Base-by-base conservation (phyloP, 345 rosid species). In the Citrus unshiu region DNA sequence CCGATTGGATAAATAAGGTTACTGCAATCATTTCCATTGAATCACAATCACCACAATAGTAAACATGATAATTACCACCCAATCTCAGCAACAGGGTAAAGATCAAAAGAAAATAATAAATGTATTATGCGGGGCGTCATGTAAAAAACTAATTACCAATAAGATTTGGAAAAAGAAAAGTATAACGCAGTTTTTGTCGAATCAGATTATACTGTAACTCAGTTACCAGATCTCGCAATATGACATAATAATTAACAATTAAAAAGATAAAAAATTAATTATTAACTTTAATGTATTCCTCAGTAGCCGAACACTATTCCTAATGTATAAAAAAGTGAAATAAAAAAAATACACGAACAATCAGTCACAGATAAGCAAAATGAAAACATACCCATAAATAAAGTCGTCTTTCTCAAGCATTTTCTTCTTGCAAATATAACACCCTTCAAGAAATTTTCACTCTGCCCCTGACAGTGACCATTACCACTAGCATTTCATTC, bases 301-400 rank as follows among this genome's bases (percentile, higher is more conserved):
- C 59, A 25, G 59, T 7, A 60, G 61, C 63, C 58, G 22, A 78
- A 68, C 80, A 67, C 37, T 2, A 13, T 46, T 29, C 73, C 27
- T 5, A 25, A 46, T 13, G 18, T 13, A 25, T 37, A 13, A 58
- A 51, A 6, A 68, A 7, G 32, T 8, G 37, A 46, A 46, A 43
- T 10, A 39, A 46, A 46, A 30, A 37, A 32, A 57, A 24, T 58
- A 65, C 43, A 34, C 16, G 13, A 29, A 56, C 13, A 25, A 58
- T n/a, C 49, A 4, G 69, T 49, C 69, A 14, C 3, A 7, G 34
- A 22, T 2, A 51, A 46, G 7, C 25, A 62, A 59, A 54, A 32
- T 51, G 63, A 59, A 60, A 32, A 29, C 85, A n/a, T 77, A 88
- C 89, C 87, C 83, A 27, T 72, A 85, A 89, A 86, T 85, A 78